phyloP scores from a whole-genome alignment of 2,329 filamentous ascomycete species.

The Penicillium polonicum region DNA sequence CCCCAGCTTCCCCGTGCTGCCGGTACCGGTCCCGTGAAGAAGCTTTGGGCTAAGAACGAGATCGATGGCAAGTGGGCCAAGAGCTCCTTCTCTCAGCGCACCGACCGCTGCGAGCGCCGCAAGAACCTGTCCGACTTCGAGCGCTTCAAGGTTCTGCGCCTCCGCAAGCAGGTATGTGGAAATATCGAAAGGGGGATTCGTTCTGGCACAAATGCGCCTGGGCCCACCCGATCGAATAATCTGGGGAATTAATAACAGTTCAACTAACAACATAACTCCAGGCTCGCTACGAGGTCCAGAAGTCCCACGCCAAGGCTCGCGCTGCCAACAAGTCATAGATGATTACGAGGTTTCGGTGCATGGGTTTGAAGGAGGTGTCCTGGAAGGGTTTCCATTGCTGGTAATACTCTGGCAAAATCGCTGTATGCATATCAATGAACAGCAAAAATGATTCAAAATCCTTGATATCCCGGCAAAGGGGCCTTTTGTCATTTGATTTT shows the following conservation, averaged over 20 bases:
- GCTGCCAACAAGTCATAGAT: constrained; percentile 67
- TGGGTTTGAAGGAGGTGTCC: constrained; percentile 45
- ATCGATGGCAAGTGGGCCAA: constrained; percentile 92
- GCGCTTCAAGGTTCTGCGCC: constrained; percentile 98
- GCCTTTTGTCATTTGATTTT: constrained; percentile 23
- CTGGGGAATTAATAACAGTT: constrained; percentile 9
- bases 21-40: constrained; percentile 79
- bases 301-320: constrained; percentile 90
- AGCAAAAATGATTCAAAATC: constrained; percentile 46
- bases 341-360: constrained; percentile 43
- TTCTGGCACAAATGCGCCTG: constrained; percentile 1
- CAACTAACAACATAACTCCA: constrained; percentile 32
- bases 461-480: constrained; percentile 41
- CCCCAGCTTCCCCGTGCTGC: constrained; percentile 80
- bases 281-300: constrained; percentile 93
- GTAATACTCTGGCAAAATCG: constrained; percentile 39
- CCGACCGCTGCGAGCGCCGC: constrained; percentile 79
- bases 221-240: neutral
- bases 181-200: neutral
- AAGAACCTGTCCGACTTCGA: constrained; percentile 95
- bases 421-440: constrained; percentile 44
- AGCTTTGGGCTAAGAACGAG: constrained; percentile 84
- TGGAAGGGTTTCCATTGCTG: constrained; percentile 41
- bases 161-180: constrained; percentile 90
- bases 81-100: constrained; percentile 93